Evolutionary conservation across 352 stramenopile species (phyloP).

Genomic region (Globisporangium abappressorium): DNA sequence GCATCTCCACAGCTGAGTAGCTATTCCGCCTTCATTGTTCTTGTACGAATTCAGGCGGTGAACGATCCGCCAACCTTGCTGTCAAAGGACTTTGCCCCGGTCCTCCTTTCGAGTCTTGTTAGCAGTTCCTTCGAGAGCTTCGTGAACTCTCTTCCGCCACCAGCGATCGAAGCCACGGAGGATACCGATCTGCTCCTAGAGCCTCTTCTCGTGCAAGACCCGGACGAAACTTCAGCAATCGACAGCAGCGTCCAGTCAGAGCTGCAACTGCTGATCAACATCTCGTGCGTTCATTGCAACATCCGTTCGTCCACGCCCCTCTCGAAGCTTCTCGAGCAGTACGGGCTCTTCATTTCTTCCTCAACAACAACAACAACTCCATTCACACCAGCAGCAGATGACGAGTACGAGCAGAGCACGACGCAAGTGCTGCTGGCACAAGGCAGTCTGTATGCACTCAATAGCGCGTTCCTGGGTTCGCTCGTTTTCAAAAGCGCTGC

Average conservation of each 20-base stretch:
- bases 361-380: neutral
- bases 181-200: constrained; percentile 29
- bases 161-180: constrained; percentile 31
- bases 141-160: neutral
- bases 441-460: constrained; percentile 30
- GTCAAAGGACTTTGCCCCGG: constrained; percentile 27
- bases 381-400: neutral
- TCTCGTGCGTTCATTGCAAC: constrained; percentile 38
- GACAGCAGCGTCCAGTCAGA: neutral
- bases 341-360: constrained; percentile 14
- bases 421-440: constrained; percentile 21
- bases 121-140: constrained; percentile 11
- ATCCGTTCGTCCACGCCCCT: constrained; percentile 14
- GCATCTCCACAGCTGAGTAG: neutral
- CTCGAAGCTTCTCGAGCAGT: constrained; percentile 2
- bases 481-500: constrained; percentile 31
- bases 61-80: constrained; percentile 36
- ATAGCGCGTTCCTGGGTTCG: constrained; percentile 31
- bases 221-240: constrained; percentile 14
- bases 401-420: constrained; percentile 3
- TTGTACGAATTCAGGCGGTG: constrained; percentile 26
- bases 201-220: constrained; percentile 23
- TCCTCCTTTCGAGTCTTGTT: constrained; percentile 2
- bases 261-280: constrained; percentile 29
- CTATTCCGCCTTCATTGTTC: constrained; percentile 17